Evolutionary conservation across 192 early-diverging fungal genomes (phyloP).

Genomic region (Phlyctochytrium planicorne): DNA sequence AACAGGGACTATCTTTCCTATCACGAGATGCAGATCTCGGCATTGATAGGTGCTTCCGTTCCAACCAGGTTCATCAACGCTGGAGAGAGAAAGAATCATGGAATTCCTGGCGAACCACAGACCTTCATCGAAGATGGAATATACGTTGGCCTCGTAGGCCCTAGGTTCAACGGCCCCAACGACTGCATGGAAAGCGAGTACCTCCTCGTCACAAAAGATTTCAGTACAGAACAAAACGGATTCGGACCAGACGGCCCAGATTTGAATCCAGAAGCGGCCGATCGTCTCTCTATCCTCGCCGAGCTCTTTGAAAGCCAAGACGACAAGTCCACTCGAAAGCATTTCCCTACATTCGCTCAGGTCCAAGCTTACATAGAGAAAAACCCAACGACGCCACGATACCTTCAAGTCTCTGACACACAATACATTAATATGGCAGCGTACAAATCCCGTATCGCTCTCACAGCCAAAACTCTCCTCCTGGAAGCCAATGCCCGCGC

Average conservation of each 20-base stretch:
- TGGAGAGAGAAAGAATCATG: slow-evolving; percentile 23
- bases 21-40: slow-evolving; percentile 37
- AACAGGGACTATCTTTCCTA: slow-evolving; percentile 31
- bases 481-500: slow-evolving; percentile 33
- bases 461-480: slow-evolving; percentile 27
- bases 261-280: background rate
- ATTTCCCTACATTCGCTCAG: background rate
- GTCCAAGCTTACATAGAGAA: no score
- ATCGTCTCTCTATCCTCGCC: slow-evolving; percentile 1
- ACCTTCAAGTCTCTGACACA: background rate
- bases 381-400: background rate
- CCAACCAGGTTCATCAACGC: slow-evolving; percentile 35
- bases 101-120: background rate
- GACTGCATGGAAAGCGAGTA: slow-evolving; percentile 27
- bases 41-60: slow-evolving; percentile 26
- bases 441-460: slow-evolving; percentile 25
- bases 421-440: slow-evolving; percentile 12
- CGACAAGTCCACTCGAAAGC: no score
- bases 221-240: slow-evolving; percentile 7
- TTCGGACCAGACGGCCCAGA: background rate
- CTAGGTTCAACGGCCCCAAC: slow-evolving; percentile 24
- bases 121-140: slow-evolving; percentile 10
- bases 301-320: background rate
- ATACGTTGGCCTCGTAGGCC: slow-evolving; percentile 30
- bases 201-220: background rate